These are phyloP conservation scores for Beauveria medogensis DNA, from an alignment of 2,329 filamentous ascomycete genomes.

Conservation along the genomic window DNA sequence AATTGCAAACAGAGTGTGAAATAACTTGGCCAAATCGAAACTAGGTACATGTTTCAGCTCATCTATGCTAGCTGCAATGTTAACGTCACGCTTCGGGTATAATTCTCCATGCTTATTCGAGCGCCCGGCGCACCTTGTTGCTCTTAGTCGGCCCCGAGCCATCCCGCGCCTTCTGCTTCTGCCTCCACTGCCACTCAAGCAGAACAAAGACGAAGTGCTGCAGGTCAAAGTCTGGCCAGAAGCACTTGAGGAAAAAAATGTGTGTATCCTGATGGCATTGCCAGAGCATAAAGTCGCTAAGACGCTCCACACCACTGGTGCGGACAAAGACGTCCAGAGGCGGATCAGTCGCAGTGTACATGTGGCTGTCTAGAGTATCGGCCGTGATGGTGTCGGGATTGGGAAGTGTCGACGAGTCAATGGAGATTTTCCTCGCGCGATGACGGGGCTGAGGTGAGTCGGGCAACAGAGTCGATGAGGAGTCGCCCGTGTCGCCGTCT, in stretches of 20 bases:
- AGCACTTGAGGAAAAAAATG: constrained; percentile 81
- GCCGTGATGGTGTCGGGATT: constrained; percentile 85
- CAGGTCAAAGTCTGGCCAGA: constrained; percentile 95
- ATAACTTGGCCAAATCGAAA: neutral
- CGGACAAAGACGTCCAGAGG: constrained; percentile 86
- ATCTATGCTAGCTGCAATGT: neutral
- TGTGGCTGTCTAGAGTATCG: constrained; percentile 73
- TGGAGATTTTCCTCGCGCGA: constrained; percentile 24
- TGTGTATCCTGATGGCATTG: constrained; percentile 90
- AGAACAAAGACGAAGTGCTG: constrained; percentile 90
- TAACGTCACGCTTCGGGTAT: constrained; percentile 1
- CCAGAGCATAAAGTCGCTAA: constrained; percentile 99
- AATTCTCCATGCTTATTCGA: constrained; percentile 14
- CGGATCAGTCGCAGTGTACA: constrained; percentile 79
- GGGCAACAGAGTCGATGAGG: constrained; percentile 51
- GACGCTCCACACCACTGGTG: constrained; percentile 83
- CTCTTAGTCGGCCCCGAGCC: constrained; percentile 17
- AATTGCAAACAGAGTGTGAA: neutral
- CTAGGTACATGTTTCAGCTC: neutral
- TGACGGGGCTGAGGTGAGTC: constrained; percentile 40
- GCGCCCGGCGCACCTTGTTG: constrained; percentile 19
- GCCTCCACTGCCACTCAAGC: constrained; percentile 75
- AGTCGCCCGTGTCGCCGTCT: constrained; percentile 41
- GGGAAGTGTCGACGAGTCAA: constrained; percentile 33
- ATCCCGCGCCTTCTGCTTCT: constrained; percentile 49